Conservation (phyloP, 2,329 filamentous ascomycete species). For the Tolypocladium tropicale region DNA sequence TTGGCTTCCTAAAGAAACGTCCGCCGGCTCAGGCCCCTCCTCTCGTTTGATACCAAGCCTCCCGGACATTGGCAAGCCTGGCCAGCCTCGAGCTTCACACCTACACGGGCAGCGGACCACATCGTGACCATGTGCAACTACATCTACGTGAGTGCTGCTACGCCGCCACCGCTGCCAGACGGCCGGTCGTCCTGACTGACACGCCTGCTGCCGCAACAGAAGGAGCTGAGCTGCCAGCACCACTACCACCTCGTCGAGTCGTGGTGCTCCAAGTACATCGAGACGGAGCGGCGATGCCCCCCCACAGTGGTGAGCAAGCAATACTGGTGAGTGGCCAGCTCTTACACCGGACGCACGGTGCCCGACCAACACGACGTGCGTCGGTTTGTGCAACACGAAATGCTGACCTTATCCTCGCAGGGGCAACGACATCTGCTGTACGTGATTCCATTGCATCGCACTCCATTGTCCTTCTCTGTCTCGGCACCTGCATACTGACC, state of each 20-base stretch:
- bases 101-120: not conserved
- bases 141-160: constrained; percentile 29
- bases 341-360: not conserved
- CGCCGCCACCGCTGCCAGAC: not conserved
- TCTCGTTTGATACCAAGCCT: not conserved
- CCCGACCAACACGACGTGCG: not conserved
- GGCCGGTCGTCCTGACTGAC: not conserved
- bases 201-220: constrained; percentile 18
- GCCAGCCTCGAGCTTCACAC: not conserved
- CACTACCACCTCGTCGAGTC: constrained; percentile 39
- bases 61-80: not conserved
- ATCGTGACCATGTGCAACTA: constrained; percentile 37
- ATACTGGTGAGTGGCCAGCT: constrained; percentile 27
- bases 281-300: constrained; percentile 31
- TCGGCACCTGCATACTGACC: constrained; percentile 8
- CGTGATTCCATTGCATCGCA: constrained; percentile 13
- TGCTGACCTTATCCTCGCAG: constrained; percentile 18
- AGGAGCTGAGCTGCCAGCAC: constrained; percentile 39
- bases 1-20: not conserved
- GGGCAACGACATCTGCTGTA: constrained; percentile 35
- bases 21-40: not conserved
- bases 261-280: constrained; percentile 35
- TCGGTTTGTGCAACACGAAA: constrained; percentile 1
- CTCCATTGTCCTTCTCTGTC: not conserved
- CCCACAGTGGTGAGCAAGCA: constrained; percentile 34